phyloP scores from a whole-genome alignment of 768 basidiomycete genomes.

The Pseudohyphozyma bogoriensis region DNA sequence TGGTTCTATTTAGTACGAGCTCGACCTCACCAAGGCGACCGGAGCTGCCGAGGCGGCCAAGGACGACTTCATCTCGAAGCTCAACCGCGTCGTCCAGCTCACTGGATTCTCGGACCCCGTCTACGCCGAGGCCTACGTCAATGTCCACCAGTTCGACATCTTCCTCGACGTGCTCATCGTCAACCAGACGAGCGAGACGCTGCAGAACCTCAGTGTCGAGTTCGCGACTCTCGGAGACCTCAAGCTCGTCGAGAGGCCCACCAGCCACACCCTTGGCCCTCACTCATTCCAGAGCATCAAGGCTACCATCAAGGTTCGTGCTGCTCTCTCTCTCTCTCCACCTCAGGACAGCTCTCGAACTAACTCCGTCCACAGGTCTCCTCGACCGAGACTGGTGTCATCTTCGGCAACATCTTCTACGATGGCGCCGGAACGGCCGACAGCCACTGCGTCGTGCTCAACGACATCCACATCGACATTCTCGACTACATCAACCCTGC shows the following conservation, averaged over 20 bases:
- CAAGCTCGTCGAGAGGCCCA: slow-evolving; percentile 91
- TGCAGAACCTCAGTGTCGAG: slow-evolving; percentile 93
- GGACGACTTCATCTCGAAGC: slow-evolving; percentile 37
- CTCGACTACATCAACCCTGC: slow-evolving; percentile 98
- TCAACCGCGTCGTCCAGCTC: slow-evolving; percentile 25
- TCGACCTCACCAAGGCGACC: slow-evolving; percentile 80
- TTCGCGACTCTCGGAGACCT: slow-evolving; percentile 95
- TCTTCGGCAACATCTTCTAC: slow-evolving; percentile 96
- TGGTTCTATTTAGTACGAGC: slow-evolving; percentile 55
- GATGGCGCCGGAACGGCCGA: slow-evolving; percentile 70
- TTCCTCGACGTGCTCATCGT: slow-evolving; percentile 89
- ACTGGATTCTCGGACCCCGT: slow-evolving; percentile 94
- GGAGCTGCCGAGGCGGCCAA: slow-evolving; percentile 61
- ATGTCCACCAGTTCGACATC: slow-evolving; percentile 96
- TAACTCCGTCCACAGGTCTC: slow-evolving; percentile 47
- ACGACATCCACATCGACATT: slow-evolving; percentile 96
- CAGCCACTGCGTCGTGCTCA: slow-evolving; percentile 67
- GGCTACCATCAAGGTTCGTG: slow-evolving; percentile 77
- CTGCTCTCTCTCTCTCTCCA: neutral
- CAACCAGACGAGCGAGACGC: slow-evolving; percentile 85
- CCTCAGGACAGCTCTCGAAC: no score
- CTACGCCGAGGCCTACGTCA: slow-evolving; percentile 94
- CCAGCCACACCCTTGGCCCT: slow-evolving; percentile 84
- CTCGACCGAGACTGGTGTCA: slow-evolving; percentile 95
- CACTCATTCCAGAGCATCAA: slow-evolving; percentile 98